Evolutionary conservation across 1,139 yeast species (phyloP).

Genomic region (Hyphopichia wangnamkhiaoensis): DNA sequence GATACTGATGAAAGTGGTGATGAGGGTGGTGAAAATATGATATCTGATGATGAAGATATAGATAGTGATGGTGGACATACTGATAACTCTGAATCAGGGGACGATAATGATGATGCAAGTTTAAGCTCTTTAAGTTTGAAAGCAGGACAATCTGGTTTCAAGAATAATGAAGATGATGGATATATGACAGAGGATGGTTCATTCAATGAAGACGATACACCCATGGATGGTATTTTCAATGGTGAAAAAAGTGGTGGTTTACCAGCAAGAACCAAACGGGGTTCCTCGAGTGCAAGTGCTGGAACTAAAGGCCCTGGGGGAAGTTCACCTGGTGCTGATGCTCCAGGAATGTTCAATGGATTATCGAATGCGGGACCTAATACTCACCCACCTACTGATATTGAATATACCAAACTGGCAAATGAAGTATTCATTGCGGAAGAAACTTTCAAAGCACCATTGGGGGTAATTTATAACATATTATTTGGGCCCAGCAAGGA

Average conservation of each 20-base stretch:
- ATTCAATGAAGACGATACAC: background rate
- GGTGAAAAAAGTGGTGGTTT: background rate
- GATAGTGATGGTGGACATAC: slow-evolving; percentile 4
- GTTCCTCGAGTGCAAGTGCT: slow-evolving; percentile 1
- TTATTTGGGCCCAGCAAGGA: slow-evolving; percentile 74
- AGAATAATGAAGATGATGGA: slow-evolving; percentile 4
- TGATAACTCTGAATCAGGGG: slow-evolving; percentile 1
- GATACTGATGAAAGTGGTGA: slow-evolving; percentile 3
- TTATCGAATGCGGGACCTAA: slow-evolving; percentile 40
- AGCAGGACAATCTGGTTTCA: background rate
- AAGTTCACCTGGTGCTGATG: slow-evolving; percentile 7
- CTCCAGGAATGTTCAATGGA: slow-evolving; percentile 29
- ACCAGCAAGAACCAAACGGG: background rate
- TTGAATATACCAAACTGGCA: slow-evolving; percentile 50
- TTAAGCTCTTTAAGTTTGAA: slow-evolving; percentile 4
- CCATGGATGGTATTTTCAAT: background rate
- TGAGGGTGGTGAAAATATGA: slow-evolving; percentile 4
- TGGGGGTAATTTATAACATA: slow-evolving; percentile 72
- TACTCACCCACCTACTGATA: slow-evolving; percentile 38
- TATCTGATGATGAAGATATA: slow-evolving; percentile 8
- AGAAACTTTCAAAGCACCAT: slow-evolving; percentile 68
- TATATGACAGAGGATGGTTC: slow-evolving; percentile 4
- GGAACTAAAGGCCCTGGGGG: background rate
- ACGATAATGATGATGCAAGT: slow-evolving; percentile 3
- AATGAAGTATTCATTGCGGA: slow-evolving; percentile 66